Conservation (phyloP, 2,329 filamentous ascomycete species). For the Seiridium cupressi region DNA sequence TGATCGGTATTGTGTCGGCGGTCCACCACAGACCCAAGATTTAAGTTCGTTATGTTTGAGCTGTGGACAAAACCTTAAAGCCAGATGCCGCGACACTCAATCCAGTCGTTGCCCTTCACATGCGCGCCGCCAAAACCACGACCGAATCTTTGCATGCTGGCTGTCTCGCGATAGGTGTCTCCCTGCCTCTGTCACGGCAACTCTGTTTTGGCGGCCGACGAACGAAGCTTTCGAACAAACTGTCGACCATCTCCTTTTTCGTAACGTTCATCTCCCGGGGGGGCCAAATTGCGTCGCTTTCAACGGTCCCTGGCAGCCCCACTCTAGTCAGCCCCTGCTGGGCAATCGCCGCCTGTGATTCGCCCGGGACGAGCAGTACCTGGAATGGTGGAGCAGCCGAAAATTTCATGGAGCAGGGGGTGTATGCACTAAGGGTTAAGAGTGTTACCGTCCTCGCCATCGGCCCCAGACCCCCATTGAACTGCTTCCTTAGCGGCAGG, state of each 20-base stretch:
- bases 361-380: constrained; percentile 1
- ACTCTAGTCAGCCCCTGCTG: not conserved
- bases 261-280: not conserved
- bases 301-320: not conserved
- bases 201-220: no score
- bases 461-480: not conserved
- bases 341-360: not conserved
- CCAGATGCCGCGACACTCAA: no score
- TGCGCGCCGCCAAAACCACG: no score
- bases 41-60: no score
- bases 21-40: no score
- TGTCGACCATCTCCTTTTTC: not conserved
- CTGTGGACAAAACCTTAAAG: no score
- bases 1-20: no score
- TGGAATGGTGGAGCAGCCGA: constrained; percentile 9
- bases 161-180: no score
- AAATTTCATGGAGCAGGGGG: constrained; percentile 4
- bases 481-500: not conserved
- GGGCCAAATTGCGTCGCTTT: constrained; percentile 6
- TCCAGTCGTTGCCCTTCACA: no score
- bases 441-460: not conserved
- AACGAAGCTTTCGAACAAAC: not conserved
- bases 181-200: no score
- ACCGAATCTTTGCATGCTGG: no score
- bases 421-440: constrained; percentile 2